Conservation (phyloP, 768 basidiomycete genomes). For the Mycena capillaripes region DNA sequence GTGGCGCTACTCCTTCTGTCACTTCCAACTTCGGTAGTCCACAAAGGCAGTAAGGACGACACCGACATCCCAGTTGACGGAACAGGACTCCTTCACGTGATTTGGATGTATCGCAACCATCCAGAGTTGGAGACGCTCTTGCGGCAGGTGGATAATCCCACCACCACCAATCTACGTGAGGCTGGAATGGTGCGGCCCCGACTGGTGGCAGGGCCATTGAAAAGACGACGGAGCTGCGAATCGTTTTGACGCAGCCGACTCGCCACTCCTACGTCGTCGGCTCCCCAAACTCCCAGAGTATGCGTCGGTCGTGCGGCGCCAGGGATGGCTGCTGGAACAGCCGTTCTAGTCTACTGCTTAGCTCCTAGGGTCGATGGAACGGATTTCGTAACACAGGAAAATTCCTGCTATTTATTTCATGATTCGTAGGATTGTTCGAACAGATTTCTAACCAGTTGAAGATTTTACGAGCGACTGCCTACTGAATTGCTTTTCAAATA, state of each 20-base stretch:
- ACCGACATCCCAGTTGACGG: neutral
- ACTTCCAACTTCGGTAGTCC: neutral
- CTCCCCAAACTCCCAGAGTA: too few species aligned
- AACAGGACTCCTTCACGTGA: neutral
- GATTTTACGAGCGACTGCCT: too few species aligned
- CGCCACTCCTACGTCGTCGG: too few species aligned
- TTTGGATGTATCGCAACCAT: constrained; percentile 19
- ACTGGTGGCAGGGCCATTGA: neutral
- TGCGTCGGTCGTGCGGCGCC: too few species aligned
- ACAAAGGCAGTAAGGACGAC: neutral
- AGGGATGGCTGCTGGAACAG: too few species aligned
- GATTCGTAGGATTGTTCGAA: too few species aligned
- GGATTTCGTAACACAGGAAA: too few species aligned
- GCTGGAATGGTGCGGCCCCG: constrained; percentile 8
- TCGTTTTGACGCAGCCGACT: neutral
- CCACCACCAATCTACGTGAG: neutral
- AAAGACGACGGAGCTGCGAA: neutral
- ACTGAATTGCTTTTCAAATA: too few species aligned
- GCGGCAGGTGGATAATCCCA: neutral
- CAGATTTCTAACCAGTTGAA: too few species aligned
- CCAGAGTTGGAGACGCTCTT: neutral
- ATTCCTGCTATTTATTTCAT: too few species aligned
- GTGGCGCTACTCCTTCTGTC: neutral
- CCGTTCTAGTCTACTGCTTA: too few species aligned
- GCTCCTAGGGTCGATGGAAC: too few species aligned